These are phyloP conservation scores for Mycena sp. DNA, from an alignment of 1,284 basidiomycete genomes.

Conservation along the genomic window DNA sequence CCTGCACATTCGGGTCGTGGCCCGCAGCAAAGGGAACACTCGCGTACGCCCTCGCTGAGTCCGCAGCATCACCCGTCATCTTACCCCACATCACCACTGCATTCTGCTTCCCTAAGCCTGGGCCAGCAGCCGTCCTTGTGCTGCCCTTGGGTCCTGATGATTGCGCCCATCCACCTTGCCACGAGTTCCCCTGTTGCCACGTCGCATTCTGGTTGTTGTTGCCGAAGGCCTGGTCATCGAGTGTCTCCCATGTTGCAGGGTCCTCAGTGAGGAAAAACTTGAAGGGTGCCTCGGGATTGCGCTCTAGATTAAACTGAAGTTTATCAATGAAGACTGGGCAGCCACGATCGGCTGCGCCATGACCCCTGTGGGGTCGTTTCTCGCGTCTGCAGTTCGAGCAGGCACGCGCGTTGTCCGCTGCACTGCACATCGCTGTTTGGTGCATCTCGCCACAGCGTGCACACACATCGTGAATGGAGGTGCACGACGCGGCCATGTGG, in stretches of 20 bases:
- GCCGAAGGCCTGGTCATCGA: slow-evolving; percentile 18
- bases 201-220: not conserved
- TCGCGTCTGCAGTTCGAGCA: slow-evolving; percentile 20
- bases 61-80: too few relatives aligned
- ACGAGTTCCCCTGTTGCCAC: too few relatives aligned
- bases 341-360: slow-evolving; percentile 20
- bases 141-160: not conserved
- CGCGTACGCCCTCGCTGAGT: too few relatives aligned
- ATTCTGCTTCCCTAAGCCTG: too few relatives aligned
- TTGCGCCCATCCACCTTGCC: not conserved
- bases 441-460: slow-evolving; percentile 16
- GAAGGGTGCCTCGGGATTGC: slow-evolving; percentile 21
- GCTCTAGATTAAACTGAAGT: not conserved
- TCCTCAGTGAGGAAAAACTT: slow-evolving; percentile 15
- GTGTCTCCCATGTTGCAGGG: not conserved
- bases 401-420: not conserved
- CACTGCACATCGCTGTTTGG: slow-evolving; percentile 8
- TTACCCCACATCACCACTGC: too few relatives aligned
- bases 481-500: slow-evolving; percentile 1
- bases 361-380: slow-evolving; percentile 3
- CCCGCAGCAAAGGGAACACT: too few relatives aligned
- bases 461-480: not conserved
- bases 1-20: too few relatives aligned
- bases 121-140: too few relatives aligned
- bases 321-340: slow-evolving; percentile 9